These are phyloP conservation scores for Mycogone perniciosa DNA, from an alignment of 2,329 filamentous ascomycete genomes.

Conservation along the genomic window DNA sequence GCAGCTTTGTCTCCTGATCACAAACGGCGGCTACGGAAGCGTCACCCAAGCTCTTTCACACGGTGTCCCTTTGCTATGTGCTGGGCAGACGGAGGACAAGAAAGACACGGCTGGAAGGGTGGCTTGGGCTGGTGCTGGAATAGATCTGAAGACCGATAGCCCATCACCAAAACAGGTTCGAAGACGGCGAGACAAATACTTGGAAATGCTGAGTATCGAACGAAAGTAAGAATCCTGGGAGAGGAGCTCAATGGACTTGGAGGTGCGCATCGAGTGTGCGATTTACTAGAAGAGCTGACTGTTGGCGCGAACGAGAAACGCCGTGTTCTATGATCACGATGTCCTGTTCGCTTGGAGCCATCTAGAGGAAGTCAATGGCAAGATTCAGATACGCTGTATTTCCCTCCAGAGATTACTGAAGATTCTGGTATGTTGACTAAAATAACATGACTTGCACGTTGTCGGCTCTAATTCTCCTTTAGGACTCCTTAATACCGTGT, in stretches of 20 bases:
- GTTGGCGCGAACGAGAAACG: not conserved
- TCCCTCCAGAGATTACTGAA: too few species aligned
- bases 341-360: not conserved
- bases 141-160: constrained; percentile 31
- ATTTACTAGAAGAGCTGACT: constrained; percentile 24
- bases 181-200: constrained; percentile 21
- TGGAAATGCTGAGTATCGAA: constrained; percentile 16
- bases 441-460: too few species aligned
- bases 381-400: too few species aligned
- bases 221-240: constrained; percentile 19
- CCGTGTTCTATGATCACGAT: not conserved
- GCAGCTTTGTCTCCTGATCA: constrained; percentile 27
- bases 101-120: constrained; percentile 31
- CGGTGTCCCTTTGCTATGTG: constrained; percentile 30
- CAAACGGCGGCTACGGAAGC: constrained; percentile 33
- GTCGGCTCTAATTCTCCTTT: too few species aligned
- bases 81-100: constrained; percentile 32
- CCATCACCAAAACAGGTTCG: constrained; percentile 23
- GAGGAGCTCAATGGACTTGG: constrained; percentile 24
- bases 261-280: constrained; percentile 21
- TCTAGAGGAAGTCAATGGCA: too few species aligned
- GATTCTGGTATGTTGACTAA: too few species aligned
- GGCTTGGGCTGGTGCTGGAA: constrained; percentile 24
- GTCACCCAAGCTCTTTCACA: constrained; percentile 31
- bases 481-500: too few species aligned